Conservation (phyloP, 2,329 filamentous ascomycete species). For the Diaporthe capsici region DNA sequence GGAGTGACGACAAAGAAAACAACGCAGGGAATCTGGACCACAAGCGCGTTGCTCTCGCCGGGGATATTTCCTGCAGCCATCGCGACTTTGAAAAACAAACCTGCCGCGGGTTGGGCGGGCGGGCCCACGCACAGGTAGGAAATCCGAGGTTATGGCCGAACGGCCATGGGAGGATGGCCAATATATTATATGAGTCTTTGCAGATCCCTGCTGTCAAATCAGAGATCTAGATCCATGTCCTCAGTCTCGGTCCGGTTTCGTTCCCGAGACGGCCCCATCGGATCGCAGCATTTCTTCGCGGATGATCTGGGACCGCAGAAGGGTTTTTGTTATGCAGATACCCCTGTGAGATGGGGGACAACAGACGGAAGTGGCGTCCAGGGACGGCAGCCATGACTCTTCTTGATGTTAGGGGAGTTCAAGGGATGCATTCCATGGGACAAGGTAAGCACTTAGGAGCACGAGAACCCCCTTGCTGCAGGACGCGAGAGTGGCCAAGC, state of each 20-base stretch:
- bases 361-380: conserved; percentile 4
- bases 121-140: not conserved
- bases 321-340: not conserved
- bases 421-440: conserved; percentile 5
- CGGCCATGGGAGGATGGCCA: not conserved
- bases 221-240: too few relatives aligned
- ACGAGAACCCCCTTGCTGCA: conserved; percentile 18
- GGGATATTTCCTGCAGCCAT: conserved; percentile 17
- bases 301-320: not conserved
- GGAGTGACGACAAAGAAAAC: conserved; percentile 18
- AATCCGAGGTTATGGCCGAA: too few relatives aligned
- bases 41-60: conserved; percentile 17
- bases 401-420: not conserved
- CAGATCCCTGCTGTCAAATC: not conserved
- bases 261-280: not conserved
- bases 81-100: not conserved
- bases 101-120: not conserved
- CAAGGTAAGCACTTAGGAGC: not conserved
- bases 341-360: not conserved
- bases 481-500: conserved; percentile 9
- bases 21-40: conserved; percentile 29
- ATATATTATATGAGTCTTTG: not conserved
- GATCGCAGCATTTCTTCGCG: not conserved
- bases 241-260: not conserved
- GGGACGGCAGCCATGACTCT: not conserved